Percentiles rank a stretch among this genome's conserved stretches.
These are phyloP conservation scores for Coniochaeta sp. DNA, from an alignment of 2,329 filamentous ascomycete genomes.

Conservation along the genomic window DNA sequence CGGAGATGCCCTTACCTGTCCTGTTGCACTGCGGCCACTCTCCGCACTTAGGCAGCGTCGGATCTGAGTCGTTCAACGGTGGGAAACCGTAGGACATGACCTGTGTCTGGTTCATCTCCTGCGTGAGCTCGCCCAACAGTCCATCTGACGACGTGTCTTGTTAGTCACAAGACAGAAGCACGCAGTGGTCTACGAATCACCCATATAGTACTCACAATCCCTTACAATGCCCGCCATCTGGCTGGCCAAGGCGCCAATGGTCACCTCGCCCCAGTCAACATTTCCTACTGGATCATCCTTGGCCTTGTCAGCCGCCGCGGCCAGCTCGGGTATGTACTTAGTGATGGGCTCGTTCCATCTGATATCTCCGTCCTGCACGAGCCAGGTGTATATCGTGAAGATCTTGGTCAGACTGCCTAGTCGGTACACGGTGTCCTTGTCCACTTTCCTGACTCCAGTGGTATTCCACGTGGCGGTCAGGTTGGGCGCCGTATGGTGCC, in stretches of 20 bases:
- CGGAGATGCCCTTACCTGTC: slow-evolving; percentile 8
- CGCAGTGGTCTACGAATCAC: not conserved
- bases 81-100: slow-evolving; percentile 12
- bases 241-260: slow-evolving; percentile 20
- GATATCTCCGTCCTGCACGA: slow-evolving; percentile 18
- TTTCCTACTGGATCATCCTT: slow-evolving; percentile 4
- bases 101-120: not conserved
- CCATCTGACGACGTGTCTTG: not conserved
- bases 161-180: not conserved
- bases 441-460: slow-evolving; percentile 14
- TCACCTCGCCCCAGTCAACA: slow-evolving; percentile 10
- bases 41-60: slow-evolving; percentile 7
- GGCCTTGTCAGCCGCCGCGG: slow-evolving; percentile 13
- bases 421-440: slow-evolving; percentile 20
- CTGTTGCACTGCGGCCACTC: slow-evolving; percentile 6
- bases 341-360: slow-evolving; percentile 21
- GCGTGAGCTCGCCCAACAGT: not conserved
- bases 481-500: slow-evolving; percentile 20
- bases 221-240: slow-evolving; percentile 16
- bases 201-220: not conserved
- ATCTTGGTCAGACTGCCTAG: slow-evolving; percentile 23
- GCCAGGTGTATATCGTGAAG: slow-evolving; percentile 22
- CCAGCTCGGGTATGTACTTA: slow-evolving; percentile 18
- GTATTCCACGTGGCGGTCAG: slow-evolving; percentile 7
- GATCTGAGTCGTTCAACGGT: slow-evolving; percentile 12